Evolutionary conservation across 371 early-diverging fungal genomes (phyloP), one percentile per base, ranked within the genome.

Genomic region (Haplosporangium sp.): DNA sequence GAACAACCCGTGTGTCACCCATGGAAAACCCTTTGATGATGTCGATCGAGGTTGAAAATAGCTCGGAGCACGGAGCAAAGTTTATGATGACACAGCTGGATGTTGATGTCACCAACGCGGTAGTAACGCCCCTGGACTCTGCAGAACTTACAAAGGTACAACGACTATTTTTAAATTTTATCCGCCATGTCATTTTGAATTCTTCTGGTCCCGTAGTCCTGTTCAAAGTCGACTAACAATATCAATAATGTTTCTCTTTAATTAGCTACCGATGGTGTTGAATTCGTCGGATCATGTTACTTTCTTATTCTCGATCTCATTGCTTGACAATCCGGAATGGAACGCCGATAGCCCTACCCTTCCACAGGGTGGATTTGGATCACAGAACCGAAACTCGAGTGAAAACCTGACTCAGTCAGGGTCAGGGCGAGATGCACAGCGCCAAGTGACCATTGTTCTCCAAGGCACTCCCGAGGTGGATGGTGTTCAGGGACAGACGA

Each of bases 21-120:
- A 82, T 85, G 10, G 91, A 90, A 42, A 88, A 89, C 53, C 86
- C 85, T 60, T 80, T 90, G 54, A 90, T 89, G 87, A 90, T 90
- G 91, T 90, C 91, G 0, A 86, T 90, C 0, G 91, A 90, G 54
- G 73, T 90, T 12, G 91, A 90, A 61, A 90, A 90, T 65, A 87
- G 89, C 45, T 75, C 83, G 2, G 88, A 86, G 36, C 83, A 85
- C 18, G 86, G 85, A 1, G 86, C 86, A 62, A 83, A 83, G 38
- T 90, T 90, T 67, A 64, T 81, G 16, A 82, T 87, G 23, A 83
- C 86, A 11, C 75, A 82, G 11, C 75, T 90, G 13, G 88, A 89
- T 37, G 89, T 90, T 0, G 85, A 87, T 14, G 88, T 90, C 18
- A 86, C 89, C 0, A 85, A 87, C 64, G 86, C 89, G 0, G 86